Evolutionary conservation across 176 grass and related monocot species (phyloP), one percentile per base, ranked within the genome.

Genomic region (Juncus inflexus): DNA sequence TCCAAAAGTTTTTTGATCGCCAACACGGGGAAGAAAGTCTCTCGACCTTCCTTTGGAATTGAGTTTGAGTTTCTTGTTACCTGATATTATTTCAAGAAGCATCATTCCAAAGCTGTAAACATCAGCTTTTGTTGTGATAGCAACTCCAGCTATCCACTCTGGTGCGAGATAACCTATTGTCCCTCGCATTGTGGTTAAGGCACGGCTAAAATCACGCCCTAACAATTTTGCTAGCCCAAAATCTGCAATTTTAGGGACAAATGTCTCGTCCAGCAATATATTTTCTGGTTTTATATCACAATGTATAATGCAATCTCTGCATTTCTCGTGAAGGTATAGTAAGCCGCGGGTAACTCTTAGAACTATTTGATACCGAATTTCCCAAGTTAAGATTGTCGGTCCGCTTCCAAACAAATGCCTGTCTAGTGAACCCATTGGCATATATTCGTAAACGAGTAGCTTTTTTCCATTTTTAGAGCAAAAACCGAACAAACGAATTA

Each of bases 211-310:
- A 1, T 86, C 67, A 11, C 40, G 40, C 6, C 61, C 63, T 9
- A 79, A 43, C 67, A 83, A 75, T 45, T 85, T 80, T 11, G 82
- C 72, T 77, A 85, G 63, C 2, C 82, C 77, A 35, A 85, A 85
- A 66, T 85, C 82, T 0, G 77, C 72, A 49, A 85, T 85, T 65
- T 85, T 85, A 4, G 77, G 72, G n/a, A 12, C 13, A 15, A 80
- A 72, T 12, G 37, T 15, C 4, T 57, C 66, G 56, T 80, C 66
- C 0, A 85, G 37, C 0, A 85, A 61, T 39, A 85, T 59, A 65
- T 85, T 85, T 4, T 80, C 77, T 9, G 60, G 82, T 53, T 80
- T 85, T 7, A 85, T 80, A 15, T 85, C 82, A 15, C 77, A 85
- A 37, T 85, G 72, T 64, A 85, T 85, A 53, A 85, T 80, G 60